These are phyloP conservation scores for Aspergillus puulaauensis DNA, from an alignment of 2,329 filamentous ascomycete species.

Conservation along the genomic window DNA sequence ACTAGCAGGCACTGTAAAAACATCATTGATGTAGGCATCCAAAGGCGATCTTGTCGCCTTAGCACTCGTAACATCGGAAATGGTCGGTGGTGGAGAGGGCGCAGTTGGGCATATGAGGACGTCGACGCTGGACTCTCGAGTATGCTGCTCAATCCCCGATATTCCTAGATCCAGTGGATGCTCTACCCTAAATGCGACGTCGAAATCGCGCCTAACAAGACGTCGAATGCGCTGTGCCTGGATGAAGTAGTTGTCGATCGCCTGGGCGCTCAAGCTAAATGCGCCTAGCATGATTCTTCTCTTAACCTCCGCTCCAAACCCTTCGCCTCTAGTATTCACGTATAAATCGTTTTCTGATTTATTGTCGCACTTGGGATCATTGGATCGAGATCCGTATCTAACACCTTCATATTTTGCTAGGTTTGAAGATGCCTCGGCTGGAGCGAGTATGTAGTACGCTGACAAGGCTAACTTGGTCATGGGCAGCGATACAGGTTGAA, in stretches of 20 bases:
- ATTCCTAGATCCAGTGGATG: slow-evolving; percentile 60
- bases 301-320: slow-evolving; percentile 82
- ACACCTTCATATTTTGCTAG: slow-evolving; percentile 95
- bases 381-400: slow-evolving; percentile 71
- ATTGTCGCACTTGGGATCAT: slow-evolving; percentile 47
- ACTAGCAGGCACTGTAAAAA: slow-evolving; percentile 93
- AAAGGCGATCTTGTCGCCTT: slow-evolving; percentile 47
- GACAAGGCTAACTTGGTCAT: slow-evolving; percentile 82
- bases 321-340: slow-evolving; percentile 68
- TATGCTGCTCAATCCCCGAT: slow-evolving; percentile 3
- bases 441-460: slow-evolving; percentile 92
- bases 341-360: slow-evolving; percentile 63
- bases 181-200: slow-evolving; percentile 67
- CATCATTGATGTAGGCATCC: slow-evolving; percentile 87
- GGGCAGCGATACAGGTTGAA: slow-evolving; percentile 78
- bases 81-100: slow-evolving; percentile 68
- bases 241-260: slow-evolving; percentile 95
- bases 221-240: slow-evolving; percentile 86
- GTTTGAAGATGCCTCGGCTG: slow-evolving; percentile 93
- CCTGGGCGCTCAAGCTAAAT: slow-evolving; percentile 84
- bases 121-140: slow-evolving; percentile 58
- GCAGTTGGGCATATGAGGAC: slow-evolving; percentile 86
- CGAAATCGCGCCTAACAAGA: slow-evolving; percentile 82
- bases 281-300: slow-evolving; percentile 84
- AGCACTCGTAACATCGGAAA: slow-evolving; percentile 54